phyloP scores from a whole-genome alignment of 257 asterid genomes.

The Prunella vulgaris region DNA sequence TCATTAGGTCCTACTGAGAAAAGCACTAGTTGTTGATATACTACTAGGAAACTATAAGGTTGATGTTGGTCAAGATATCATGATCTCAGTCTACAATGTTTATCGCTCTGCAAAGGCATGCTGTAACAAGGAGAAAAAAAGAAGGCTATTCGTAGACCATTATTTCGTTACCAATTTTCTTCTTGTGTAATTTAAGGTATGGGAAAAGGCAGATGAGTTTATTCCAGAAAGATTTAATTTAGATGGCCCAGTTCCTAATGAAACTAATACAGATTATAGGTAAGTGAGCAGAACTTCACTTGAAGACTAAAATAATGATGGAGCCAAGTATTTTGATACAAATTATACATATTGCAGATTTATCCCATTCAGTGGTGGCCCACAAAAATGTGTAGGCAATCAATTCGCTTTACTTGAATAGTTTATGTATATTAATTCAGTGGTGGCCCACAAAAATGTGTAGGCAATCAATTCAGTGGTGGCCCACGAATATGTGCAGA shows the following conservation, averaged over 20 bases:
- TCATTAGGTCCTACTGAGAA: conserved; percentile 69
- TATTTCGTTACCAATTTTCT: not conserved
- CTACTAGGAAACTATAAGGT: conserved; percentile 93
- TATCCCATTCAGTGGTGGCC: conserved; percentile 96
- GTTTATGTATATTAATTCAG: no score
- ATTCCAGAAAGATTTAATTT: conserved; percentile 74
- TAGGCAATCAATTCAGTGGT: conserved; percentile 97
- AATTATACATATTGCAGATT: conserved; percentile 41
- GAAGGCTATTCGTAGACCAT: not conserved
- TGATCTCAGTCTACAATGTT: conserved; percentile 95
- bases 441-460: conserved; percentile 97
- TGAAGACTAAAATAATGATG: not conserved
- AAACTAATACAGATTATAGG: conserved; percentile 92
- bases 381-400: conserved; percentile 95
- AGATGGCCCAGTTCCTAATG: conserved; percentile 78
- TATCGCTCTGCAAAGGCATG: conserved; percentile 82
- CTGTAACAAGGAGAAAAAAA: not conserved
- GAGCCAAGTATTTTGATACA: not conserved
- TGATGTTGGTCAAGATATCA: conserved; percentile 87
- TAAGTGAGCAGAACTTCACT: conserved; percentile 17
- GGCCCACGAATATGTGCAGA: conserved; percentile 97
- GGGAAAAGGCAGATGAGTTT: conserved; percentile 93
- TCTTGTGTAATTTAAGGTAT: conserved; percentile 45
- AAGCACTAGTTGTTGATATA: conserved; percentile 76
- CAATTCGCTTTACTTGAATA: conserved; percentile 90